Base-by-base conservation (phyloP, 2,329 filamentous ascomycete species). In the Claviceps monticola region DNA sequence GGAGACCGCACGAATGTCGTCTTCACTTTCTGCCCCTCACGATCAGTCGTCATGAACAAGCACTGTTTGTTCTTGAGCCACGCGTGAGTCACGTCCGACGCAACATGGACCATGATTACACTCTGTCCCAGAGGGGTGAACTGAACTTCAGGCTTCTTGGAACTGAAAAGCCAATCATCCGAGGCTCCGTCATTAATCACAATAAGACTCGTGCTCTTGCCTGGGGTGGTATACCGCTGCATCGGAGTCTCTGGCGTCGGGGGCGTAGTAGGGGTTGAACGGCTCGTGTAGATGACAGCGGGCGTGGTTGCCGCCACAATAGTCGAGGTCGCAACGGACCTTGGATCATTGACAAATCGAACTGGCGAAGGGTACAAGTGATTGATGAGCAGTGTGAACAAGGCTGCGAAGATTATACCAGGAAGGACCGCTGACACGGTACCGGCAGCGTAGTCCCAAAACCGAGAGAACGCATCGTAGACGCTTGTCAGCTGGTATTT, bases 61-160 rank as follows among this genome's bases (percentile, higher is more conserved):
- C 79, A 79, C 17, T 49, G 13, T 36, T 77, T 73, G 58, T 73
- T 78, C 3, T 72, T 68, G 46, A 80, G 68, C 78, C 78, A 82
- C 26, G 67, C 45, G 70, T 71, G 62, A 74, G 81, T 59, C 68
- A 74, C 46, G 61, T 66, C 47, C 39, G 68, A 65, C 2, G 76
- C 73, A 13, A 82, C 73, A 49, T 71, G 74, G 49, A 82, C 70
- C 49, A 80, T 61, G 34, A 82, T 73, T 54, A 78, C 72, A 51
- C 74, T 72, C 51, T 69, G 67, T 52, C 73, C 69, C 48, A 62
- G 53, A 49, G 62, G 48, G 49, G 59, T 57, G 39, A 64, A 61
- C 3, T 60, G 62, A 16, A 69, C 51, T 4, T 61, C 58, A 5
- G 65, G 64, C 48, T 61, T 64, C 51, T 62, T 66, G 16, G 60